Base-by-base conservation (phyloP, 2,329 filamentous ascomycete species). In the Neophaeococcomyces mojaviensis region DNA sequence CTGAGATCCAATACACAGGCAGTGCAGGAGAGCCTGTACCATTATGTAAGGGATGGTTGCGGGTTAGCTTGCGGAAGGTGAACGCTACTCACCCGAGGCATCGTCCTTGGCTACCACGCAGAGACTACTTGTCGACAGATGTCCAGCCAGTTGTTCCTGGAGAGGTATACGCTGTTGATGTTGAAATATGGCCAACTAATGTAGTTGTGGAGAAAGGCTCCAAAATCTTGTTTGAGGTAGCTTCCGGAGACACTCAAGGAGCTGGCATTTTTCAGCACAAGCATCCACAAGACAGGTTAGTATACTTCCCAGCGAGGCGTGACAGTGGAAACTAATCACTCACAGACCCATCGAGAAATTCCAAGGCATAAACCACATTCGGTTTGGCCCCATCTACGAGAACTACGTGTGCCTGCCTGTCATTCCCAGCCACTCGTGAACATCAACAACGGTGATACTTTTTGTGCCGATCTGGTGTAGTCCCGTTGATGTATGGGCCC, bases 1-100 rank as follows among this genome's bases (percentile, higher is more conserved):
- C 71, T 13, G 74, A 78, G 47, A 64, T 77, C 7, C 68, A 67
- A 57, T 78, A 77, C 56, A 78, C 74, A 4, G 74, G 74, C 36
- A 77, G 74, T 12, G 72, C 71, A 0, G 74, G 74, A 22, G 74
- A 78, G 48, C 70, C 73, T 0, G 68, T 77, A 0, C 74, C 74
- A 1, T 59, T 77, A 7, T 65, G 66, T 40, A 77, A 78, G 58
- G 74, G 74, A 37, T 78, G 73, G 74, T 64, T 75, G 22, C 71
- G 74, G 12, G 68, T 70, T n/a, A 72, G 68, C 33, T 60, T 76
- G 43, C 70, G 74, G 46, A 73, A 73, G 54, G 64, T 67, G 3
- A 69, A 74, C 44, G 52, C 61, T 1, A 48, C 65, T 3, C 67
- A 74, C 48, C 63, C 62, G 2, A 64, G 67, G 24, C 65, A 76